phyloP scores from a whole-genome alignment of 139 green algal genomes.

The Micromonas pusilla region DNA sequence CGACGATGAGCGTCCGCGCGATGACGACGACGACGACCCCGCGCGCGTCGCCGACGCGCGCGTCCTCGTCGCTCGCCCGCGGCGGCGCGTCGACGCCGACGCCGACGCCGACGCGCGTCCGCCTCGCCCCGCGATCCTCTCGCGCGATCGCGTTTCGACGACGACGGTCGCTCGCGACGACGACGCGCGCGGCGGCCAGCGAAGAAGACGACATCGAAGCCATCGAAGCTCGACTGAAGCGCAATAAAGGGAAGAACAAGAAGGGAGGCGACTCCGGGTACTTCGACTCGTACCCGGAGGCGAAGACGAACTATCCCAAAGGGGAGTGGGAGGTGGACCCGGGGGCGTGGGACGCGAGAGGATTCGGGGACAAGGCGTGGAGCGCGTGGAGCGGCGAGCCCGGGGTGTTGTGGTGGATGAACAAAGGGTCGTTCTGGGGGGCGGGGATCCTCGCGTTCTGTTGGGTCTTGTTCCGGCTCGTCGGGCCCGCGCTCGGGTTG shows the following conservation, averaged over 20 bases:
- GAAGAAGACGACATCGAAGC: neutral
- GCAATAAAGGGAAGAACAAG: neutral
- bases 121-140: no score
- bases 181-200: neutral
- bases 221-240: neutral
- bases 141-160: no score
- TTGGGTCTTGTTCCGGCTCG: slow-evolving; percentile 11
- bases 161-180: no score
- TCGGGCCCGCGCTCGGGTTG: slow-evolving; percentile 10
- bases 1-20: no score
- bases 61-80: no score
- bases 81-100: no score
- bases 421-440: slow-evolving; percentile 10
- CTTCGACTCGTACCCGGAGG: neutral
- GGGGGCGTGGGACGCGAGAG: neutral
- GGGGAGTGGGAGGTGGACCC: slow-evolving; percentile 13
- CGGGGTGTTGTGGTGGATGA: slow-evolving; percentile 22
- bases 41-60: no score
- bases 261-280: neutral
- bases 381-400: neutral
- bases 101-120: no score
- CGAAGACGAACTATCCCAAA: neutral
- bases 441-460: slow-evolving; percentile 13
- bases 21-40: no score
- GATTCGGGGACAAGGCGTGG: neutral